Evolutionary conservation across 176 grass and related monocot species (phyloP).

Genomic region (Lolium multiflorum): DNA sequence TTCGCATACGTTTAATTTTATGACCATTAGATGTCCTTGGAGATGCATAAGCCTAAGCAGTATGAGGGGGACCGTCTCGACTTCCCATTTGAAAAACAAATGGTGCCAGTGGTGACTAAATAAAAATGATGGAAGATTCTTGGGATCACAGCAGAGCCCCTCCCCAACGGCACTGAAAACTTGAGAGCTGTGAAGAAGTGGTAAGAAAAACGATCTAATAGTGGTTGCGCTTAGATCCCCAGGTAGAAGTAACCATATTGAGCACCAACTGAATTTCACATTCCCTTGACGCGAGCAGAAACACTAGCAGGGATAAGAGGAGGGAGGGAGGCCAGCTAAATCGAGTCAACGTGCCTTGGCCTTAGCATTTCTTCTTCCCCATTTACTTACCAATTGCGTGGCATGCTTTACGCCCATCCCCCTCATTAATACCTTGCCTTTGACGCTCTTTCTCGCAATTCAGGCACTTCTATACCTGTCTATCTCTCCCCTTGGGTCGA

Average conservation of each 20-base stretch:
- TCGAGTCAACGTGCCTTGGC: conserved; percentile 41
- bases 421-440: conserved; percentile 83
- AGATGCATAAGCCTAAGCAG: not conserved
- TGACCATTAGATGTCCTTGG: not conserved
- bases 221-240: not conserved
- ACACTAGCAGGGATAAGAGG: conserved; percentile 31
- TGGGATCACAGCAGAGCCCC: not conserved
- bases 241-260: not conserved
- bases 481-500: conserved; percentile 6
- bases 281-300: conserved; percentile 53
- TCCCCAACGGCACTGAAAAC: conserved; percentile 7
- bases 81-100: not conserved
- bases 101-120: not conserved
- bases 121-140: not conserved
- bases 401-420: conserved; percentile 62
- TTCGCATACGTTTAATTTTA: not conserved
- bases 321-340: conserved; percentile 43
- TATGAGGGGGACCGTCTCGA: not conserved
- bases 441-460: conserved; percentile 78
- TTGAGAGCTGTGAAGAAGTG: not conserved
- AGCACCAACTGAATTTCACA: conserved; percentile 37
- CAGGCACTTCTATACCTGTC: conserved; percentile 47
- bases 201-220: not conserved
- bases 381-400: conserved; percentile 65
- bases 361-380: conserved; percentile 45